Evolutionary conservation across 371 early-diverging fungal genomes (phyloP).

Genomic region (Mortierella sp.): DNA sequence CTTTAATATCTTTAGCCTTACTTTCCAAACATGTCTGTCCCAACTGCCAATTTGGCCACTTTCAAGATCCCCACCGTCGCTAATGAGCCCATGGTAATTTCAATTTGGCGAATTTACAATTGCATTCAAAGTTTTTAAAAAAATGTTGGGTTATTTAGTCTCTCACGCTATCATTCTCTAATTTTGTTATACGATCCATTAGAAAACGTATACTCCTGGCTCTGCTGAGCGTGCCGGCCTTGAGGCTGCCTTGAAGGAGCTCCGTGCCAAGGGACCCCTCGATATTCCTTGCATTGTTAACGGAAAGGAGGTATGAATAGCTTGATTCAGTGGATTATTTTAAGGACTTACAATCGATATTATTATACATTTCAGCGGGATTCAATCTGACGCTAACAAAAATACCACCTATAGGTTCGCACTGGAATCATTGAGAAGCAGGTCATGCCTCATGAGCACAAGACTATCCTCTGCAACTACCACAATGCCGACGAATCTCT

Average conservation of each 20-base stretch:
- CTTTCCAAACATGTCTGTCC: conserved; percentile 44
- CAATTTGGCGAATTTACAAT: not conserved
- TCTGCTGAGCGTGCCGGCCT: conserved; percentile 83
- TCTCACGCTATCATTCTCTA: conserved; percentile 10
- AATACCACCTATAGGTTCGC: conserved; percentile 59
- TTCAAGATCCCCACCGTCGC: conserved; percentile 86
- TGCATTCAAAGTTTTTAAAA: not conserved
- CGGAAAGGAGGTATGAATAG: conserved; percentile 77
- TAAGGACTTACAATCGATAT: not conserved
- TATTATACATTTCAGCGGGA: not conserved
- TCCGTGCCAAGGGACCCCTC: conserved; percentile 77
- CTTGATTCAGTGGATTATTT: not conserved
- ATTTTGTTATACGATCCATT: conserved; percentile 6
- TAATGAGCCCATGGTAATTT: conserved; percentile 90
- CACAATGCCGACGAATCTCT: conserved; percentile 84
- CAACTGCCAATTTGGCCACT: conserved; percentile 72
- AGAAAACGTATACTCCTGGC: conserved; percentile 86
- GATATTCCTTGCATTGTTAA: conserved; percentile 90
- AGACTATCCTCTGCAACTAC: conserved; percentile 83
- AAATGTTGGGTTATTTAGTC: conserved; percentile 8
- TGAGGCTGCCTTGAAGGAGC: conserved; percentile 81
- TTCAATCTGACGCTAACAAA: not conserved
- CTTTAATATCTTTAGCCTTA: conserved; percentile 10
- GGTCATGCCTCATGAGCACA: conserved; percentile 88
- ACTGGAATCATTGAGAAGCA: conserved; percentile 81